These are phyloP conservation scores for Areca catechu DNA, from an alignment of 176 grass and related monocot genomes.

Conservation along the genomic window DNA sequence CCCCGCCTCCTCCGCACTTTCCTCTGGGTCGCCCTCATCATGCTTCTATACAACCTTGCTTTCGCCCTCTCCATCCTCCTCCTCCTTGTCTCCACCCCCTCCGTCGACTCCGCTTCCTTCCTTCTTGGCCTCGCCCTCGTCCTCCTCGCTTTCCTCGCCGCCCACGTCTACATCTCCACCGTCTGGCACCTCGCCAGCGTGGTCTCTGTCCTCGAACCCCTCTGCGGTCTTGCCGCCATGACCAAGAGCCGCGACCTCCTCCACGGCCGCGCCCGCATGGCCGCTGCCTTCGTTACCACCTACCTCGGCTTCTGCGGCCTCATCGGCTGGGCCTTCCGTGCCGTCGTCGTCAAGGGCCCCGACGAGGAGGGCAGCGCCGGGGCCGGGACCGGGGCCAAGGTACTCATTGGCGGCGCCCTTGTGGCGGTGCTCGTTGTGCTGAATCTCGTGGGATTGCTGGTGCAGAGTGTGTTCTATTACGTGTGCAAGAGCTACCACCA, in stretches of 20 bases:
- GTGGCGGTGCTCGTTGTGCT: constrained; percentile 65
- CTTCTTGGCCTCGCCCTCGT: constrained; percentile 25
- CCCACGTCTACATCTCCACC: constrained; percentile 89
- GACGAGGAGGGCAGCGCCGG: constrained; percentile 70
- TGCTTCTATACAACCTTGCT: constrained; percentile 56
- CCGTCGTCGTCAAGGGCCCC: constrained; percentile 62
- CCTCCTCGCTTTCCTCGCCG: constrained; percentile 43
- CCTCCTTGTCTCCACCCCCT: constrained; percentile 26
- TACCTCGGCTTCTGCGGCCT: constrained; percentile 67
- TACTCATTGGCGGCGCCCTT: constrained; percentile 51
- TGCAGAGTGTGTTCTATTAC: constrained; percentile 95
- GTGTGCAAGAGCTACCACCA: constrained; percentile 95
- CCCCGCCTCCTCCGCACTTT: constrained; percentile 81
- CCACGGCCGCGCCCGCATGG: constrained; percentile 43
- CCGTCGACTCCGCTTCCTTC: constrained; percentile 26
- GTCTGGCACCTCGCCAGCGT: constrained; percentile 97
- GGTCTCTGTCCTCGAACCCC: constrained; percentile 82
- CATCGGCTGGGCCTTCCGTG: constrained; percentile 49
- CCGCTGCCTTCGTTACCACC: constrained; percentile 41
- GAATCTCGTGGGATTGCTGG: constrained; percentile 67
- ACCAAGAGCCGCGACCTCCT: constrained; percentile 72
- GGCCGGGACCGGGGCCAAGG: constrained; percentile 22
- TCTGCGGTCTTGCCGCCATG: constrained; percentile 80
- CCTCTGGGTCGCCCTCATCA: constrained; percentile 70
- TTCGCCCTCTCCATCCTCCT: constrained; percentile 44